phyloP scores from a whole-genome alignment of 331 rosid genomes.

The Rhamnella rubrinervis region DNA sequence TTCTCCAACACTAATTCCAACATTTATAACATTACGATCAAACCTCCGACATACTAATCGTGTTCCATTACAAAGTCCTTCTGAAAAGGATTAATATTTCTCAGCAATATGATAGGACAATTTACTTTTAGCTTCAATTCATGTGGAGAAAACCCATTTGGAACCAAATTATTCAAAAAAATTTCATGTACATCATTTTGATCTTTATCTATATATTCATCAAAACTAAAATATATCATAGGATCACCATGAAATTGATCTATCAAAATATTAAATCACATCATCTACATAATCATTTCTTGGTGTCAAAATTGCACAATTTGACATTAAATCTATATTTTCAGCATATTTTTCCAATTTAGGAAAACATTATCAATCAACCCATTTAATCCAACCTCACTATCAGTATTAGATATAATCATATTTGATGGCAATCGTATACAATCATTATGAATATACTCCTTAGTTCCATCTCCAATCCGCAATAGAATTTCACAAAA shows the following conservation, averaged over 20 bases:
- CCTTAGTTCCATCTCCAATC: conserved; percentile 5
- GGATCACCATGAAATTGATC: neutral
- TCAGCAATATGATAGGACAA: neutral
- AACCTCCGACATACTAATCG: neutral
- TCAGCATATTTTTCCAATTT: neutral
- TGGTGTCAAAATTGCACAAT: neutral
- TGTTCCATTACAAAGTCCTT: neutral
- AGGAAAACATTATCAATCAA: neutral
- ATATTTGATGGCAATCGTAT: neutral
- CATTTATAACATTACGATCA: neutral
- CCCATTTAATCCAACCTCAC: neutral
- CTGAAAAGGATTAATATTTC: neutral
- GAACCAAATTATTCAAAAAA: neutral
- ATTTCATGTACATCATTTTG: neutral
- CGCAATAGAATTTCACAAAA: neutral
- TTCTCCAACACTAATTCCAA: no score
- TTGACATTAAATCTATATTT: neutral
- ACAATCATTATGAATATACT: neutral
- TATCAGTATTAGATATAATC: neutral
- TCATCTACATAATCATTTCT: neutral
- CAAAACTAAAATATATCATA: neutral
- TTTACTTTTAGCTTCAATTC: neutral
- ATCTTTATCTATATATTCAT: neutral
- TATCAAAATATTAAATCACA: neutral
- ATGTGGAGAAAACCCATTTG: neutral